phyloP scores from a whole-genome alignment of 139 green algal species.

The Chlamydomonas eustigma region DNA sequence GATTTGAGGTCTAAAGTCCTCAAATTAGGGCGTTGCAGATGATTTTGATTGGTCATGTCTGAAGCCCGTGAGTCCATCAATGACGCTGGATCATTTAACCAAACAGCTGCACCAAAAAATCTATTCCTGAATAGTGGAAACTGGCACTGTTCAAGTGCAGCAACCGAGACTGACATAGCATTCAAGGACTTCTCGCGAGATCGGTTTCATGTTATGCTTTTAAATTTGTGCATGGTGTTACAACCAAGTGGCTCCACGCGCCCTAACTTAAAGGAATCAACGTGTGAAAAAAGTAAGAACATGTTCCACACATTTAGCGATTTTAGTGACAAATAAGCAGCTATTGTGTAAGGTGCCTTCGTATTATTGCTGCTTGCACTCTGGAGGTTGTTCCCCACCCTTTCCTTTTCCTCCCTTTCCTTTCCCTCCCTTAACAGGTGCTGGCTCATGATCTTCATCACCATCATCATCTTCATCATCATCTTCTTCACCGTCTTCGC shows the following conservation, averaged over 20 bases:
- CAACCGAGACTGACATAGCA: neutral
- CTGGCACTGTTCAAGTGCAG: neutral
- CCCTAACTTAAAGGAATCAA: too few relatives aligned
- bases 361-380: conserved; percentile 4
- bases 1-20: conserved; percentile 44
- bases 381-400: neutral
- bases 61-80: neutral
- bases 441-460: conserved; percentile 11
- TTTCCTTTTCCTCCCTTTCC: neutral
- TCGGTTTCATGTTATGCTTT: too few relatives aligned
- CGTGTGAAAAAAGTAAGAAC: too few relatives aligned
- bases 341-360: neutral
- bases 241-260: too few relatives aligned
- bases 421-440: neutral
- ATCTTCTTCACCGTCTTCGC: neutral
- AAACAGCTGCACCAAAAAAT: conserved; percentile 10
- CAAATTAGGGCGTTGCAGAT: neutral
- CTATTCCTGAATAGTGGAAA: conserved; percentile 11
- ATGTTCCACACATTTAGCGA: too few relatives aligned
- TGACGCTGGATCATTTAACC: neutral
- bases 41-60: neutral
- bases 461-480: conserved; percentile 43
- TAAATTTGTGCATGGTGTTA: too few relatives aligned
- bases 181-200: too few relatives aligned
- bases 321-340: conserved; percentile 3